These are phyloP conservation scores for Suillus paluster DNA, from an alignment of 768 basidiomycete species.

Conservation along the genomic window DNA sequence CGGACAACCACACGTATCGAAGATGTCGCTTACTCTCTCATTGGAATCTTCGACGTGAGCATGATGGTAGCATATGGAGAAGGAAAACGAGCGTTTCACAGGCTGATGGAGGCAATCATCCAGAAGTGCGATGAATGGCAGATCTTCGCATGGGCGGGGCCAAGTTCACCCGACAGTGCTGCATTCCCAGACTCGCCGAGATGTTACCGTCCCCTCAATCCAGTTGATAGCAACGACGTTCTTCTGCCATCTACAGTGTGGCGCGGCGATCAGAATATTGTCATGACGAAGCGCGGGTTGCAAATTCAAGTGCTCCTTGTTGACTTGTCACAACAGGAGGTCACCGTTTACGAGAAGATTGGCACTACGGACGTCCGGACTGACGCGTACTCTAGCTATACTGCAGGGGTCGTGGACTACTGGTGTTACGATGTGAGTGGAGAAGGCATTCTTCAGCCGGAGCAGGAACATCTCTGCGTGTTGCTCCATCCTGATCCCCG, in stretches of 20 bases:
- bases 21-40: slow-evolving; percentile 37
- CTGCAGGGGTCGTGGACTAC: slow-evolving; percentile 33
- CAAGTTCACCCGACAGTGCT: slow-evolving; percentile 28
- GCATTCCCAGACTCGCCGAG: slow-evolving; percentile 37
- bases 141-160: slow-evolving; percentile 36
- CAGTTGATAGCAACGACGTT: background rate
- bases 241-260: slow-evolving; percentile 6
- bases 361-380: background rate
- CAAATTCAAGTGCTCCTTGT: slow-evolving; percentile 30
- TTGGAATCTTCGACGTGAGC: slow-evolving; percentile 39
- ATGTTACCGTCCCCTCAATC: slow-evolving; percentile 29
- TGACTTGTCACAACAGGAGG: slow-evolving; percentile 21
- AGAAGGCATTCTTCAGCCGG: slow-evolving; percentile 22
- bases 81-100: slow-evolving; percentile 34
- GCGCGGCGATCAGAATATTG: slow-evolving; percentile 33
- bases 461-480: slow-evolving; percentile 34
- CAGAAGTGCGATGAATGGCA: slow-evolving; percentile 35
- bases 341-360: slow-evolving; percentile 22
- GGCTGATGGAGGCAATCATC: slow-evolving; percentile 35
- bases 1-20: slow-evolving; percentile 38
- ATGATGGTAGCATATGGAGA: slow-evolving; percentile 40
- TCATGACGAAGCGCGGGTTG: slow-evolving; percentile 38
- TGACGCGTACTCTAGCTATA: slow-evolving; percentile 26
- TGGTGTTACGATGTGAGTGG: slow-evolving; percentile 38
- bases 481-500: slow-evolving; percentile 32